Percentiles rank a stretch among this genome's conserved stretches.
Evolutionary conservation across 2,329 filamentous ascomycete genomes (phyloP).

Genomic region (Clarireedia monteithiana): DNA sequence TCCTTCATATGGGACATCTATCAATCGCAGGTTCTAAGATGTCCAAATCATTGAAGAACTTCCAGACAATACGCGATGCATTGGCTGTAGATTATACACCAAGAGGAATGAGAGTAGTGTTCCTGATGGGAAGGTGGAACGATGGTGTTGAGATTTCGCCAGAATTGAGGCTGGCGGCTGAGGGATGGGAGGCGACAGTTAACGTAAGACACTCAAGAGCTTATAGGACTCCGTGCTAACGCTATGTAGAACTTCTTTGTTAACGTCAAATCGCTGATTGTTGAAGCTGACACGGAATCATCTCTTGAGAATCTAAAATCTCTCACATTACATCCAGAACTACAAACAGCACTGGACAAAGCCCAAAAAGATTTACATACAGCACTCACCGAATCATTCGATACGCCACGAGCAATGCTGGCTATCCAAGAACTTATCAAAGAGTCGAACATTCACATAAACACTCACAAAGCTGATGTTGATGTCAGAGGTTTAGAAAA

Average conservation of each 20-base stretch:
- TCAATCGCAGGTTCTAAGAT: slow-evolving; percentile 89
- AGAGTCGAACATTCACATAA: slow-evolving; percentile 60
- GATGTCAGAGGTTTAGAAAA: slow-evolving; percentile 43
- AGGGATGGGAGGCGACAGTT: slow-evolving; percentile 57
- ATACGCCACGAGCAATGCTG: slow-evolving; percentile 74
- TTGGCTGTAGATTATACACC: slow-evolving; percentile 64
- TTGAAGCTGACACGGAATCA: not conserved
- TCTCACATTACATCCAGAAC: slow-evolving; percentile 2
- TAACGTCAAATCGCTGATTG: slow-evolving; percentile 31
- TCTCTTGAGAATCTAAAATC: slow-evolving; percentile 16
- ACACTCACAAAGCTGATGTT: slow-evolving; percentile 34
- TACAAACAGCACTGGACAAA: slow-evolving; percentile 31
- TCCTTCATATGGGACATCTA: slow-evolving; percentile 90
- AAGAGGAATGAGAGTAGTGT: slow-evolving; percentile 74
- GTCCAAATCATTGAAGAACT: slow-evolving; percentile 94
- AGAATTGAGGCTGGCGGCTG: slow-evolving; percentile 67
- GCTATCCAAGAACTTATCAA: slow-evolving; percentile 72
- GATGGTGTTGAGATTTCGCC: slow-evolving; percentile 87
- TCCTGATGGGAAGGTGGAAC: slow-evolving; percentile 82
- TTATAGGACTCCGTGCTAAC: not conserved
- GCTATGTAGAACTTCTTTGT: slow-evolving; percentile 47
- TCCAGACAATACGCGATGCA: slow-evolving; percentile 85
- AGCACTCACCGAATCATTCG: slow-evolving; percentile 76
- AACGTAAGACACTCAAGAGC: slow-evolving; percentile 31
- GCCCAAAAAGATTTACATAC: slow-evolving; percentile 46